These are phyloP conservation scores for Lactarius trivialis DNA, from an alignment of 768 basidiomycete genomes.

Conservation along the genomic window DNA sequence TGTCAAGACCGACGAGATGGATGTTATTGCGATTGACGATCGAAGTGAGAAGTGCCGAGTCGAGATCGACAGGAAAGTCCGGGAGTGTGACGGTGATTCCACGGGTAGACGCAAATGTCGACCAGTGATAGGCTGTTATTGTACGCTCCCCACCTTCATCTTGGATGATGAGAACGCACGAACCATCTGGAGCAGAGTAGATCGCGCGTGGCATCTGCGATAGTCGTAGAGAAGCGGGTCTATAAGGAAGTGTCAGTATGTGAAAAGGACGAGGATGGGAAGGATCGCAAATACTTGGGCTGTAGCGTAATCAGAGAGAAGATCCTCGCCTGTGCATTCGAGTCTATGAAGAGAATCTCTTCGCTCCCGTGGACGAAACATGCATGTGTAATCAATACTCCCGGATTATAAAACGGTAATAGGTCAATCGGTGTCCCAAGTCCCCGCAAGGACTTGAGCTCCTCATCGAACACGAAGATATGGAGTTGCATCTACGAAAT, in stretches of 20 bases:
- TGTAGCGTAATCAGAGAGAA: constrained; percentile 50
- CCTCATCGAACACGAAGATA: constrained; percentile 44
- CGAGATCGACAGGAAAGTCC: constrained; percentile 19
- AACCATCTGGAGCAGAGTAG: constrained; percentile 47
- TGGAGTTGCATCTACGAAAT: constrained; percentile 33
- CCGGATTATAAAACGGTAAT: constrained; percentile 36
- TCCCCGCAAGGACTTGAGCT: constrained; percentile 36
- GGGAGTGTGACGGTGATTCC: constrained; percentile 38
- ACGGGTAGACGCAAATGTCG: constrained; percentile 45
- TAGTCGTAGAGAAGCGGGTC: constrained; percentile 43
- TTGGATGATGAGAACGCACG: constrained; percentile 42
- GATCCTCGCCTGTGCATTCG: constrained; percentile 37
- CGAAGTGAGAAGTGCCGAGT: constrained; percentile 37
- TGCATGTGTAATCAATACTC: constrained; percentile 30
- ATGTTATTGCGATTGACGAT: constrained; percentile 37
- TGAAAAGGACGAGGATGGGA: no score
- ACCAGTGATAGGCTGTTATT: constrained; percentile 47
- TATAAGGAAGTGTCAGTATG: constrained; percentile 21
- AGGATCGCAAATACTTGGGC: constrained; percentile 36
- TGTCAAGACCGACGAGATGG: constrained; percentile 40
- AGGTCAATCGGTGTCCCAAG: constrained; percentile 40
- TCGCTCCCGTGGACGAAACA: constrained; percentile 47
- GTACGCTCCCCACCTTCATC: not conserved
- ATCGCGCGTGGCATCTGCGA: constrained; percentile 31
- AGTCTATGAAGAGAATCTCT: constrained; percentile 48